Evolutionary conservation across 2,329 filamentous ascomycete species (phyloP), one percentile per base, ranked within the genome.

Genomic region (Aspergillus niger): DNA sequence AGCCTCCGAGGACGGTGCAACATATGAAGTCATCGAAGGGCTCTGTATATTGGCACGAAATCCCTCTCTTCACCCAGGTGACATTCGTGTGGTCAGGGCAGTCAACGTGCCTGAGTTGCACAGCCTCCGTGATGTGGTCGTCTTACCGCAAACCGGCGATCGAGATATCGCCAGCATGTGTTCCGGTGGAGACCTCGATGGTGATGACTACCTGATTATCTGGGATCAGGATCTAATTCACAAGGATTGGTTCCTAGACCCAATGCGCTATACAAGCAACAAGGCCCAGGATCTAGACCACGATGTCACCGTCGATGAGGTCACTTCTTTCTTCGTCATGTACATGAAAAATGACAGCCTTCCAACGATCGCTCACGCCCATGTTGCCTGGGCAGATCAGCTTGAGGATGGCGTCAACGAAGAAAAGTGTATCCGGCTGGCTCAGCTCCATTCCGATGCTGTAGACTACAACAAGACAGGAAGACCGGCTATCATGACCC

Each of bases 381-480:
- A 99, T 76, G 79, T 96, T 17, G 93, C 88, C 1, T 86, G 85
- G 69, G 89, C 92, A 0, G 95, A 99, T 70, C 74, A 67, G 8
- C 77, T 84, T 3, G 68, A 76, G 0, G 71, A 81, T 1, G 91
- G 92, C 0, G 87, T 94, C 0, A 88, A 87, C 66, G 82, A 88
- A 64, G 67, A 79, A 0, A 87, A 84, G 60, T 98, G 93, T 85
- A 77, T 95, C 0, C 79, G 87, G 54, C 81, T 98, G 4, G 92
- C 94, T 2, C 80, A 84, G 8, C 79, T 98, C 2, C 95, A 99
- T 73, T 98, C 95, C 0, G 87, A 88, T 67, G 94, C 95, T 0
- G 95, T 99, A 0, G 95, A 99, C 74, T 99, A 95, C 72, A 88
- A 91, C 48, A 99, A 99, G 78, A 94, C 91, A 1, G 95, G 95